These are phyloP conservation scores for Immersiella caudata DNA, from an alignment of 495 filamentous ascomycete species.

Conservation along the genomic window DNA sequence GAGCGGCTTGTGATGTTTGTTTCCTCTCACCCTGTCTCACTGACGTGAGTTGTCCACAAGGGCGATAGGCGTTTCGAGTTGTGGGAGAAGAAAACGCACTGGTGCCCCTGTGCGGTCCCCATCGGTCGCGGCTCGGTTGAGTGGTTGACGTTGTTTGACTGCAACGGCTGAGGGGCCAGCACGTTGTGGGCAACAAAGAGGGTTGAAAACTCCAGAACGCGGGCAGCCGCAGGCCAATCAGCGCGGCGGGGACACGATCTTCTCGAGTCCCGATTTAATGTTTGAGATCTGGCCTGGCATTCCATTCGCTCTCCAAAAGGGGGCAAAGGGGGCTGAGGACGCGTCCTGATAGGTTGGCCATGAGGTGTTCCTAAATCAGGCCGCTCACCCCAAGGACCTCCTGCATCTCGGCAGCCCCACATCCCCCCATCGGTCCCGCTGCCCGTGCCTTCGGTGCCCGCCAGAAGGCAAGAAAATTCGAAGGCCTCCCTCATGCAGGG, in stretches of 20 bases:
- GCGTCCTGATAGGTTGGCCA: constrained; percentile 31
- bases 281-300: constrained; percentile 25
- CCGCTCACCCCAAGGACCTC: constrained; percentile 24
- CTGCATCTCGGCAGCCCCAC: constrained; percentile 16
- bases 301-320: constrained; percentile 20
- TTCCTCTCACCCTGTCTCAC: constrained; percentile 6
- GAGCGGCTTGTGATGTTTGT: constrained; percentile 5
- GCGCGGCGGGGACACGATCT: constrained; percentile 16
- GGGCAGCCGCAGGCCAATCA: constrained; percentile 22
- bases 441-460: neutral
- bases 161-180: constrained; percentile 5
- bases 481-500: constrained; percentile 25
- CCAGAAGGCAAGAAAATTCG: constrained; percentile 1
- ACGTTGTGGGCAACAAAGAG: neutral
- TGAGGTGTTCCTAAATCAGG: constrained; percentile 27
- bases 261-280: constrained; percentile 16
- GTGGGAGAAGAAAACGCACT: constrained; percentile 12
- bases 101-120: constrained; percentile 4
- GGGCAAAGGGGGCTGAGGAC: constrained; percentile 12
- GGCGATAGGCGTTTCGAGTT: neutral
- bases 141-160: constrained; percentile 8
- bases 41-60: neutral
- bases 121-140: constrained; percentile 7
- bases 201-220: constrained; percentile 2
- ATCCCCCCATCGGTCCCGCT: neutral